Evolutionary conservation across 371 early-diverging fungal species (phyloP).

Genomic region (Circinella umbellata): DNA sequence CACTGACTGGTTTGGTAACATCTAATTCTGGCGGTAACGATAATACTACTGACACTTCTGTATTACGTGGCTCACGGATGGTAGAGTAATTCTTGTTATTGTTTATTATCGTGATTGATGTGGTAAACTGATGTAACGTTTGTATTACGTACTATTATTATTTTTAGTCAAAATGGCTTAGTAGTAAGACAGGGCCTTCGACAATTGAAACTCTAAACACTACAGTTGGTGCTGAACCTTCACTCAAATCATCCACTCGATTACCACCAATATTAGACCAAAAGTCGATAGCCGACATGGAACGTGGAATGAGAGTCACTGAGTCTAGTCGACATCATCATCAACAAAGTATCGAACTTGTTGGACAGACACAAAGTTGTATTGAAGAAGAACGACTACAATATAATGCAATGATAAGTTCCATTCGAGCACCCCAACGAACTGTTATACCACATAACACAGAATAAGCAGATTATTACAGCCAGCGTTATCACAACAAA

Average conservation of each 20-base stretch:
- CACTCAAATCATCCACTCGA: background rate
- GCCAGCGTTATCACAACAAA: too few species aligned
- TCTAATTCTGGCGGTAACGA: background rate
- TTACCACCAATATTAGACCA: background rate
- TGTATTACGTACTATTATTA: background rate
- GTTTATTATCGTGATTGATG: too few species aligned
- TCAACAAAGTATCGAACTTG: background rate
- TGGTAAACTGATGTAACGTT: background rate
- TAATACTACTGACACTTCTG: background rate
- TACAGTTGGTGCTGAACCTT: background rate
- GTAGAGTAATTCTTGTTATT: too few species aligned
- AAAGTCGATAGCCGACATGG: background rate
- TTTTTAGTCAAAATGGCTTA: background rate
- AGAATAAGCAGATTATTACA: too few species aligned
- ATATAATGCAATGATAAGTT: slow-evolving; percentile 33
- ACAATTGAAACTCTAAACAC: background rate
- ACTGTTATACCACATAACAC: background rate
- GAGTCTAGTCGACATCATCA: background rate
- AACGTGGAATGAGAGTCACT: background rate
- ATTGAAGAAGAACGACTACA: slow-evolving; percentile 34
- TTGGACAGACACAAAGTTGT: slow-evolving; percentile 11
- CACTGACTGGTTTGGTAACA: background rate
- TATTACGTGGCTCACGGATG: background rate
- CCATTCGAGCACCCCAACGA: slow-evolving; percentile 24
- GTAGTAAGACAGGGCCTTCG: background rate